Base-by-base conservation (phyloP, 1,284 basidiomycete species). In the Athelia psychrophila region DNA sequence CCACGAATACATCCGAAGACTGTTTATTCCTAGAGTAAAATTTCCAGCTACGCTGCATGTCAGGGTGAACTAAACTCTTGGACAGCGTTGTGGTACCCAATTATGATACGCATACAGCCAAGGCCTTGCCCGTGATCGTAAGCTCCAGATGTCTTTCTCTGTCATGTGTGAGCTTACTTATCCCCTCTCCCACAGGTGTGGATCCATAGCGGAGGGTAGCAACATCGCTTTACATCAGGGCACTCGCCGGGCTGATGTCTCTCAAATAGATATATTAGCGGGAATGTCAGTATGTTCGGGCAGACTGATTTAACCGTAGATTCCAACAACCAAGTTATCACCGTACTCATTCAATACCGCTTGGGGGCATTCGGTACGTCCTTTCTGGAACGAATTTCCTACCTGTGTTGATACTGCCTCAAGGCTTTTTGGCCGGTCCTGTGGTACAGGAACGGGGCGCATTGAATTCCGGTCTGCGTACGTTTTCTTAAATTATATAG, bases 1-100 rank as follows among this genome's bases (percentile, higher is more conserved):
- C 38, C 0, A 47, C 58, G 25, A 25, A 22, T 42, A 42, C 49
- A 12, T 64, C 67, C 13, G 75, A 76, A 54, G 73, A 76, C 55
- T 75, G 72, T 56, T 60, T 76, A 1, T 75, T 76, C 55, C 60
- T 77, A n/a, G 72, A 72, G 73, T 73, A 48, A 25, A n/a, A n/a
- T n/a, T n/a, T n/a, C n/a, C n/a, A n/a, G n/a, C n/a, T n/a, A n/a
- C n/a, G 60, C 54, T 22, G 24, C 13, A n/a, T 13, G 13, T n/a
- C 16, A 27, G 23, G 35, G 19, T 30, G n/a, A 12, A 35, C 33
- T 35, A n/a, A n/a, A n/a, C 33, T n/a, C 33, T 35, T 35, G 12
- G 33, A 35, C 10, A 35, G 10, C 12, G n/a, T n/a, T 35, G n/a
- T 12, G 10, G 33, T n/a, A 10, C n/a, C 10, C n/a, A 35, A 35